phyloP scores from a whole-genome alignment of 139 green algal genomes.

The Closterium sp. region DNA sequence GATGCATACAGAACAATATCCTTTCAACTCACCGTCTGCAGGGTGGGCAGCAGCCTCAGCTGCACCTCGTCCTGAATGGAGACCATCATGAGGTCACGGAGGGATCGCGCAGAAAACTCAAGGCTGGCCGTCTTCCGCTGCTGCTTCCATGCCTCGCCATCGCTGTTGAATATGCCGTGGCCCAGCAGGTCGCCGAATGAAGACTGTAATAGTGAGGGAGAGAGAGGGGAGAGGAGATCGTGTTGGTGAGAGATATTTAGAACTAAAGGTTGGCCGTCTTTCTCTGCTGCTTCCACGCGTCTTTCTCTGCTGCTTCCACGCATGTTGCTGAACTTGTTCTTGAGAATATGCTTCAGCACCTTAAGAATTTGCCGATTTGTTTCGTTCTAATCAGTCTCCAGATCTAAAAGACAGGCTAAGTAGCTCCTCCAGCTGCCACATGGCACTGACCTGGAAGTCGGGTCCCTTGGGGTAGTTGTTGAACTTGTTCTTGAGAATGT shows the following conservation, averaged over 20 bases:
- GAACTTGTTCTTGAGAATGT: slow-evolving; percentile 25
- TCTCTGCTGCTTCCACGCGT: no score
- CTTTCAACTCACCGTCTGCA: not conserved
- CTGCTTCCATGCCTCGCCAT: slow-evolving; percentile 27
- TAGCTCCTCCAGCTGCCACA: no score
- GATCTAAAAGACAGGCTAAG: no score
- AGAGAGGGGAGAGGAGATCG: not conserved
- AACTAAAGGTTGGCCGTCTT: not conserved
- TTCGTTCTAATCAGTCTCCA: no score
- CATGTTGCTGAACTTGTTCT: slow-evolving; percentile 2
- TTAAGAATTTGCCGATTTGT: no score
- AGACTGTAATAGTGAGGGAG: not conserved
- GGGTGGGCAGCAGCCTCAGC: not conserved
- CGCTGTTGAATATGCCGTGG: slow-evolving; percentile 46
- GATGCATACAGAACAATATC: no score
- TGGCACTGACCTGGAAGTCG: slow-evolving; percentile 20
- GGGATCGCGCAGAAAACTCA: slow-evolving; percentile 26
- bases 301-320: not conserved
- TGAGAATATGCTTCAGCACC: slow-evolving; percentile 15
- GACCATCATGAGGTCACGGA: slow-evolving; percentile 23
- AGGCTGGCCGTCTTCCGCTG: slow-evolving; percentile 41
- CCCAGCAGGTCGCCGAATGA: slow-evolving; percentile 35
- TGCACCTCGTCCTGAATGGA: not conserved
- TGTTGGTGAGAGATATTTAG: not conserved
- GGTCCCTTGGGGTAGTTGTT: slow-evolving; percentile 11